A percentile compares a stretch with the other conserved stretches of the same genome.
These are phyloP conservation scores for Scedosporium apiospermum DNA, from an alignment of 2,329 filamentous ascomycete species.

Conservation along the genomic window DNA sequence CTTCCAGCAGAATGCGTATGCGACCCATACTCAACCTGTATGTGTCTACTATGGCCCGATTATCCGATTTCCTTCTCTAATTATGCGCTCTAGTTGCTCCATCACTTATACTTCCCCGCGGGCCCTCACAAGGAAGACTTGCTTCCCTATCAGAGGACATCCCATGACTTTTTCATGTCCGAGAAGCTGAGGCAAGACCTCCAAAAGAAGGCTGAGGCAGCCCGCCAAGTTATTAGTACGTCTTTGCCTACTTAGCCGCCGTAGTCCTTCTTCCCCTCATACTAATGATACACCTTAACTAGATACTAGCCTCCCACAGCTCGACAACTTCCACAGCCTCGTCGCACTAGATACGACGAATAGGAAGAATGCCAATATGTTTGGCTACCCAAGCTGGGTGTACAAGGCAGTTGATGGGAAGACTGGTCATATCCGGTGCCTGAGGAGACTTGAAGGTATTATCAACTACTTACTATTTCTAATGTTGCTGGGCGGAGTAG, in stretches of 20 bases:
- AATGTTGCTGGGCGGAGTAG: neutral
- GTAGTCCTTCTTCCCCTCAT: neutral
- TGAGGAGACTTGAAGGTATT: constrained; percentile 73
- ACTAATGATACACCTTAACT: neutral
- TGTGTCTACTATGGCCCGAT: constrained; percentile 14
- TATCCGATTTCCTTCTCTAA: neutral
- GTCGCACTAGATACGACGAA: constrained; percentile 79
- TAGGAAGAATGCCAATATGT: constrained; percentile 62
- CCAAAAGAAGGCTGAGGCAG: constrained; percentile 79
- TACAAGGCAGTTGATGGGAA: constrained; percentile 90
- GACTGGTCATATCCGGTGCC: constrained; percentile 78
- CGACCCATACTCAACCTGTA: constrained; percentile 51
- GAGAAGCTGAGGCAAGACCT: constrained; percentile 81
- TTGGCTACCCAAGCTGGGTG: constrained; percentile 86
- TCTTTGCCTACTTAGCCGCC: neutral
- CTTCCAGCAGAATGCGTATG: constrained; percentile 34
- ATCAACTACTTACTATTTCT: neutral
- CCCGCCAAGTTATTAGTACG: constrained; percentile 60
- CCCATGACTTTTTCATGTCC: constrained; percentile 86
- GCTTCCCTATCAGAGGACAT: constrained; percentile 72
- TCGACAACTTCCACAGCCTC: constrained; percentile 87
- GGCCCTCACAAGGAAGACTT: constrained; percentile 76
- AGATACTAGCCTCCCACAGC: constrained; percentile 58
- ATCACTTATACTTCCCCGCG: constrained; percentile 85
- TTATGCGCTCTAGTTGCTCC: constrained; percentile 53